Evolutionary conservation across 2,329 filamentous ascomycete species (phyloP).

Genomic region (Trichophyton verrucosum): DNA sequence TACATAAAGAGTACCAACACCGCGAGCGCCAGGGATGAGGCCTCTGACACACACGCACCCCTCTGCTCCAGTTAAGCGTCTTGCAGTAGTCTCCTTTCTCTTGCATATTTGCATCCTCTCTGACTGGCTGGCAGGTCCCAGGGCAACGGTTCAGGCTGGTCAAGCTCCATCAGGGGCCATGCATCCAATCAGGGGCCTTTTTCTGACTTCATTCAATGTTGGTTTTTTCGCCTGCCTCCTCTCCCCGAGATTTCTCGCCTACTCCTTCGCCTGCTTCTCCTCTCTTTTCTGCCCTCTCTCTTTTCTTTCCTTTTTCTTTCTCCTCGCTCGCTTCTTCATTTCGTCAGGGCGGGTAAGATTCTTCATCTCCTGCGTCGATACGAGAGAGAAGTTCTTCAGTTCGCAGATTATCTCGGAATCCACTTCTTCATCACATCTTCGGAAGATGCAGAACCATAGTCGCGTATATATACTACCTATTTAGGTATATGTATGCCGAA

Average conservation of each 20-base stretch:
- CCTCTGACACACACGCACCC: neutral
- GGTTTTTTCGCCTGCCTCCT: slow-evolving; percentile 6
- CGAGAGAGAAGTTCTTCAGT: neutral
- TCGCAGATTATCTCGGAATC: neutral
- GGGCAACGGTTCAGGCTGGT: slow-evolving; percentile 8
- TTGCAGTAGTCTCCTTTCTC: neutral
- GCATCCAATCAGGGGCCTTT: slow-evolving; percentile 6
- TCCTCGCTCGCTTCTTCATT: neutral
- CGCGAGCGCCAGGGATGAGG: neutral
- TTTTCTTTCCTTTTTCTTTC: neutral
- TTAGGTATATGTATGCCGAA: neutral
- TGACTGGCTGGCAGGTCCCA: slow-evolving; percentile 10
- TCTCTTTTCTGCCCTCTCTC: neutral
- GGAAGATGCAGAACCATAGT: too few species aligned
- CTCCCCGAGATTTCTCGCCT: neutral
- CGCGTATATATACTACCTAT: too few species aligned
- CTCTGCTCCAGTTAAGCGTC: neutral
- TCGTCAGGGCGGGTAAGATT: neutral
- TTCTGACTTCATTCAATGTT: slow-evolving; percentile 8
- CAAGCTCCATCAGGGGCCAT: slow-evolving; percentile 9
- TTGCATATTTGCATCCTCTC: neutral
- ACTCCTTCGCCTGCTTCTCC: neutral
- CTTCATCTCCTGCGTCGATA: slow-evolving; percentile 1
- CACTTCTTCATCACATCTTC: too few species aligned
- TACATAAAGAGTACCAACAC: neutral